phyloP scores from a whole-genome alignment of 2,329 filamentous ascomycete genomes.

The Cercospora canescens region DNA sequence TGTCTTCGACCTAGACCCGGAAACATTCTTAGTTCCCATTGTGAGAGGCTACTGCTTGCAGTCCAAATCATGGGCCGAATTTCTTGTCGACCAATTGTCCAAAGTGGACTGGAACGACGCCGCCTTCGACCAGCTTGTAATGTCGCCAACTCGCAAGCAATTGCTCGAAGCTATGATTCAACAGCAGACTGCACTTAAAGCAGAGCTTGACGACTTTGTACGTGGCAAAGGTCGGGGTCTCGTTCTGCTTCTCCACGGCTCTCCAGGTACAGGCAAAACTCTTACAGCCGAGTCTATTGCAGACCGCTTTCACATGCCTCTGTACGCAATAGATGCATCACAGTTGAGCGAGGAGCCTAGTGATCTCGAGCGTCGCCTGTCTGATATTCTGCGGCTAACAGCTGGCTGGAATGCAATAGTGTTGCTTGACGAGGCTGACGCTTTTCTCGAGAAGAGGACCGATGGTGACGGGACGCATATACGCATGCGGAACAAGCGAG shows the following conservation, averaged over 20 bases:
- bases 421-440: constrained; percentile 81
- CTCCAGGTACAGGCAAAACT: constrained; percentile 85
- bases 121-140: constrained; percentile 79
- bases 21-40: constrained; percentile 71
- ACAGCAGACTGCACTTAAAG: constrained; percentile 75
- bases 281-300: constrained; percentile 85
- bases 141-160: constrained; percentile 64
- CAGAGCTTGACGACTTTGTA: constrained; percentile 72
- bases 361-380: constrained; percentile 72
- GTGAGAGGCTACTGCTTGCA: constrained; percentile 85
- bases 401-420: constrained; percentile 85
- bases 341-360: constrained; percentile 78
- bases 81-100: constrained; percentile 74
- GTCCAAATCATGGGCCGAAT: constrained; percentile 89
- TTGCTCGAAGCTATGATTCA: constrained; percentile 86
- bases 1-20: constrained; percentile 55
- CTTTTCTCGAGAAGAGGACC: constrained; percentile 84
- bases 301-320: constrained; percentile 75
- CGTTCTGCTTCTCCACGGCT: constrained; percentile 78
- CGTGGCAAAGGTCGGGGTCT: constrained; percentile 82
- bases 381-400: constrained; percentile 82
- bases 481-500: too few species aligned
- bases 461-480: too few species aligned
- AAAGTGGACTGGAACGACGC: constrained; percentile 83
- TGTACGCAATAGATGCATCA: constrained; percentile 81